Evolutionary conservation across 2,329 filamentous ascomycete species (phyloP), one percentile per base, ranked within the genome.

Genomic region (Talaromyces sp.): DNA sequence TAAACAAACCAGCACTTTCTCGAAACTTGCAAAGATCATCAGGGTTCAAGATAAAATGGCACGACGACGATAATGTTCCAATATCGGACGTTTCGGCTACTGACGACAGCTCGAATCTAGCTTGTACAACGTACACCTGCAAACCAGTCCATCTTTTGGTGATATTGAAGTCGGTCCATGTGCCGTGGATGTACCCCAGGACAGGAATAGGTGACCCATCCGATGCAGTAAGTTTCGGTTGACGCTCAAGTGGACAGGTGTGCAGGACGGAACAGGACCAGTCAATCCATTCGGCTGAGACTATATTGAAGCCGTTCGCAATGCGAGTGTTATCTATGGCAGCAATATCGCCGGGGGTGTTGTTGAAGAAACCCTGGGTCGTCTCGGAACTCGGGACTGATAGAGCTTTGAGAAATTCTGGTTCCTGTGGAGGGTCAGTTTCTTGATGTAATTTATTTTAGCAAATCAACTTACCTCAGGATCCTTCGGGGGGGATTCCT

Each of bases 181-280:
- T 57, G 3, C 59, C 59, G 18, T 57, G 57, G 56, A 61, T 61
- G 12, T 57, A 61, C 1, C 59, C 59, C 28, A 61, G 59, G 5
- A 61, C 47, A 23, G 27, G 44, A 34, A 61, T 57, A 18, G 33
- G 14, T 1, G 54, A 52, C 7, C 59, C 59, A 31, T 61, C 54
- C 28, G 54, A n/a, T 27, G 59, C 50, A 23, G 52, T 23, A 6
- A 61, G 14, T 57, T 57, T 50, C 10, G 59, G 59, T 28, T 61
- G 54, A 9, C 14, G 36, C 23, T 61, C 59, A 9, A 54, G 31
- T 2, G 59, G 16, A 30, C 54, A 61, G 12, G 23, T 44, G 52
- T 61, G 59, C 10, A 61, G 54, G 4, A 61, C 44, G 54, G 57
- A 61, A 6, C 59, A 33, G 10, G 42, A 51, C 59, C 59, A 61